phyloP scores from a whole-genome alignment of 495 filamentous ascomycete genomes.

The Jackrogersella multiformis region DNA sequence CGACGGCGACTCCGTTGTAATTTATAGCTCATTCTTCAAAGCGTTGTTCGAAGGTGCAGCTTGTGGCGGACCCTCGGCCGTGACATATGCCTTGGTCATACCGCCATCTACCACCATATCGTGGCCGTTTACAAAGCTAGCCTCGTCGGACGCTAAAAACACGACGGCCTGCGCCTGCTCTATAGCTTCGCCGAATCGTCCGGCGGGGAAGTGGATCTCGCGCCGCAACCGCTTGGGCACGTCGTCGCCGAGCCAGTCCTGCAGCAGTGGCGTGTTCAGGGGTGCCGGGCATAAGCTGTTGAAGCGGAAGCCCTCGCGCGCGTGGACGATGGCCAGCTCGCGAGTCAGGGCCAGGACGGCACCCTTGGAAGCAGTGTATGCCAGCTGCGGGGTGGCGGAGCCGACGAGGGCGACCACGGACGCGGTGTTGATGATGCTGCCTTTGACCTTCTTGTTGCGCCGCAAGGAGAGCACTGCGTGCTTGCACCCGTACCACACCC shows the following conservation, averaged over 20 bases:
- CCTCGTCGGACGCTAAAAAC: constrained; percentile 94
- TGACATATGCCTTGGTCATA: constrained; percentile 95
- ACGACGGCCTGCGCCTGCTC: constrained; percentile 95
- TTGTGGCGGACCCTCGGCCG: constrained; percentile 81
- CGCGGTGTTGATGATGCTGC: constrained; percentile 93
- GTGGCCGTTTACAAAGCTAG: constrained; percentile 88
- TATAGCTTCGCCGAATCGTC: constrained; percentile 94
- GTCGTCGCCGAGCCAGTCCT: constrained; percentile 96
- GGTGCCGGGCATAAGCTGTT: constrained; percentile 94
- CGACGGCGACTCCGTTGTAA: background rate
- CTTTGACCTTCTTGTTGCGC: constrained; percentile 78
- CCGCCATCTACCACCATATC: constrained; percentile 98
- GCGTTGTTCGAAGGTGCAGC: constrained; percentile 76
- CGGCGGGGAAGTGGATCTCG: constrained; percentile 93
- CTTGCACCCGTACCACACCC: constrained; percentile 96
- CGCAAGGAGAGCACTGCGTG: constrained; percentile 86
- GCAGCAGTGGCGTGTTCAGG: constrained; percentile 85
- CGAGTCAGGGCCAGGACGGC: constrained; percentile 88
- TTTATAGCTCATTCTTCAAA: constrained; percentile 47
- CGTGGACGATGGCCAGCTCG: constrained; percentile 84
- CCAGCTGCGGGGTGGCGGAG: constrained; percentile 91
- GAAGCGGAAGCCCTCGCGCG: constrained; percentile 85
- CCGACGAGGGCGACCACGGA: constrained; percentile 93
- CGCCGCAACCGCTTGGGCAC: constrained; percentile 81
- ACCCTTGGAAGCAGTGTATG: constrained; percentile 95